These are phyloP conservation scores for Trametes sp. DNA, from an alignment of 1,284 basidiomycete genomes.

Conservation along the genomic window DNA sequence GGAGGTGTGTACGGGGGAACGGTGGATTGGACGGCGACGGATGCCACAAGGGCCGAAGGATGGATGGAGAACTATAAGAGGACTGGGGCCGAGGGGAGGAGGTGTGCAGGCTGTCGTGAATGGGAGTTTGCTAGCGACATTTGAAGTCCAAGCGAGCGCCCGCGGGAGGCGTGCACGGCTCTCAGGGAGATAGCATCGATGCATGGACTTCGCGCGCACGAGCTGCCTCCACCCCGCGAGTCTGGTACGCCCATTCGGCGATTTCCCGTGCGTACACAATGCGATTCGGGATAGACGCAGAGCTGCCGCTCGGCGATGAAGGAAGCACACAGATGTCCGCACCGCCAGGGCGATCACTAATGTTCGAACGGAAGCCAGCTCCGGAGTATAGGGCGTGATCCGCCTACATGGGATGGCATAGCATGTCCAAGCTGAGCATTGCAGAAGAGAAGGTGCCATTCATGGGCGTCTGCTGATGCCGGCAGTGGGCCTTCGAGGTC, in stretches of 20 bases:
- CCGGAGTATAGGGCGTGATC: slow-evolving; percentile 3
- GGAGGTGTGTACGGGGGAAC: neutral
- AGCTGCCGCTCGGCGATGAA: neutral
- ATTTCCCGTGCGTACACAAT: slow-evolving; percentile 4
- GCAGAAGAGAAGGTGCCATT: slow-evolving; percentile 1
- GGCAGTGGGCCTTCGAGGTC: neutral
- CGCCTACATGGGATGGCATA: slow-evolving; percentile 7
- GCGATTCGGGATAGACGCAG: slow-evolving; percentile 7
- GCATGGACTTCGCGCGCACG: neutral
- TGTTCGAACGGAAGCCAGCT: neutral
- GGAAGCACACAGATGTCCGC: neutral
- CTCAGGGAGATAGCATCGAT: slow-evolving; percentile 12
- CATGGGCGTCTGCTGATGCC: slow-evolving; percentile 2
- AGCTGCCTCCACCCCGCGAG: neutral
- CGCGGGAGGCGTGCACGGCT: slow-evolving; percentile 10
- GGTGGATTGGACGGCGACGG: neutral
- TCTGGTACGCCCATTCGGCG: neutral
- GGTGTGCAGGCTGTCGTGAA: slow-evolving; percentile 14
- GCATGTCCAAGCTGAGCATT: neutral
- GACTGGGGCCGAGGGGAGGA: slow-evolving; percentile 4
- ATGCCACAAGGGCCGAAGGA: neutral
- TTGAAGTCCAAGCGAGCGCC: slow-evolving; percentile 19
- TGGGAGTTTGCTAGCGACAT: slow-evolving; percentile 18
- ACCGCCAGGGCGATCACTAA: slow-evolving; percentile 13
- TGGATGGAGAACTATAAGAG: slow-evolving; percentile 4